These are phyloP conservation scores for Nowakowskiella sp. DNA, from an alignment of 192 early-diverging fungal species.

Conservation along the genomic window DNA sequence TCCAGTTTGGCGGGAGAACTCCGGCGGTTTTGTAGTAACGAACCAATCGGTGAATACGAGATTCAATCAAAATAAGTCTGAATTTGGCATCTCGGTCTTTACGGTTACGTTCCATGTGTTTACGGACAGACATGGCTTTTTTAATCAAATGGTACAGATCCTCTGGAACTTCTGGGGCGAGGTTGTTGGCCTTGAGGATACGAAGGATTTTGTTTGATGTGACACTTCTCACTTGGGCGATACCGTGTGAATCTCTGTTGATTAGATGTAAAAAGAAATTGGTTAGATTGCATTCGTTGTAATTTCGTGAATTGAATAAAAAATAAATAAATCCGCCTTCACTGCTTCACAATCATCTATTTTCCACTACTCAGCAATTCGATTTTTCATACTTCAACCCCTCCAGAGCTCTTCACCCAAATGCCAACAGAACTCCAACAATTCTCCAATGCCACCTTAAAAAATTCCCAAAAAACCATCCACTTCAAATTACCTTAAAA, in stretches of 20 bases:
- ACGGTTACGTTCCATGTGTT: slow-evolving; percentile 98
- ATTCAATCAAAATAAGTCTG: slow-evolving; percentile 96
- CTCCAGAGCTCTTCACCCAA: too few relatives aligned
- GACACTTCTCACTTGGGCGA: slow-evolving; percentile 91
- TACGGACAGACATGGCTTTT: slow-evolving; percentile 98
- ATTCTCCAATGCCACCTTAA: too few relatives aligned
- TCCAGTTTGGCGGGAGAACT: slow-evolving; percentile 95
- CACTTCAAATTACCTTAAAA: slow-evolving; percentile 46
- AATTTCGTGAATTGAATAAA: too few relatives aligned
- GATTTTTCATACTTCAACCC: too few relatives aligned
- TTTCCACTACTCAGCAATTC: too few relatives aligned
- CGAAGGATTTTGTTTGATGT: slow-evolving; percentile 99
- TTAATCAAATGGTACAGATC: slow-evolving; percentile 99
- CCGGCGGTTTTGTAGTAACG: slow-evolving; percentile 98
- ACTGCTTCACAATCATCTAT: too few relatives aligned
- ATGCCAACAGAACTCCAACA: too few relatives aligned
- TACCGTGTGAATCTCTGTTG: slow-evolving; percentile 85
- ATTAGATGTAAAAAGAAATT: not conserved
- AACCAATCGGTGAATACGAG: slow-evolving; percentile 94
- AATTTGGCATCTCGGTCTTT: slow-evolving; percentile 99
- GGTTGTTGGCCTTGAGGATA: slow-evolving; percentile 95
- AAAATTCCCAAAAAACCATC: not conserved
- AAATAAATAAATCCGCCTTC: too few relatives aligned
- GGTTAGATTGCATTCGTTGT: too few relatives aligned
- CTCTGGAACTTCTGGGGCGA: slow-evolving; percentile 94